phyloP scores from a whole-genome alignment of 495 filamentous ascomycete species.

The Extremus antarcticus region DNA sequence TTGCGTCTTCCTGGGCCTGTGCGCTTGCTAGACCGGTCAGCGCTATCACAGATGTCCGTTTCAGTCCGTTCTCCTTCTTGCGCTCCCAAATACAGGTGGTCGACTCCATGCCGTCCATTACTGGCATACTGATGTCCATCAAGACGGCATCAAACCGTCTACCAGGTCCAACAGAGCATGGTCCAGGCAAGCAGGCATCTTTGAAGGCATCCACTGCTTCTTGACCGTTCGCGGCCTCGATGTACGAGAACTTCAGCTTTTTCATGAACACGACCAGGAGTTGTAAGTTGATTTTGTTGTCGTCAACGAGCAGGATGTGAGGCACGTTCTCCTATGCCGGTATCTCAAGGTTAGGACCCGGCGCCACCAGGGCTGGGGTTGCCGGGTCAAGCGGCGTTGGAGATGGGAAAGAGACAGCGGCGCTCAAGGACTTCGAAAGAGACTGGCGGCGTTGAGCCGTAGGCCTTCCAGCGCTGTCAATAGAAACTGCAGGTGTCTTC shows the following conservation, averaged over 20 bases:
- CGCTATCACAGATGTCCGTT: conserved; percentile 13
- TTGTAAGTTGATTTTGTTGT: conserved; percentile 8
- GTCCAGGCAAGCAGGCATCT: not conserved
- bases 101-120: conserved; percentile 15
- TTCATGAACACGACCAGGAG: conserved; percentile 10
- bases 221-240: not conserved
- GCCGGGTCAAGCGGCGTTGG: not conserved
- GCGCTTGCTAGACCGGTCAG: conserved; percentile 18
- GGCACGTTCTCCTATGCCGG: too few relatives aligned
- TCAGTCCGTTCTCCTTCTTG: conserved; percentile 4
- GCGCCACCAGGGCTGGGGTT: not conserved
- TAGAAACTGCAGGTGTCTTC: not conserved
- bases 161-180: not conserved
- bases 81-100: conserved; percentile 9
- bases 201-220: not conserved
- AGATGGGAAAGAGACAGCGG: not conserved
- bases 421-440: not conserved
- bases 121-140: conserved; percentile 21
- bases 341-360: too few relatives aligned
- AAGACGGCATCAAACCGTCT: conserved; percentile 10
- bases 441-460: not conserved
- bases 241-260: not conserved
- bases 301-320: not conserved
- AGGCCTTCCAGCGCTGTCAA: not conserved
- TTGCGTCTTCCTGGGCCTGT: conserved; percentile 14